Conservation (phyloP, 2,329 filamentous ascomycete species). For the Hymenoscyphus fraxineus region DNA sequence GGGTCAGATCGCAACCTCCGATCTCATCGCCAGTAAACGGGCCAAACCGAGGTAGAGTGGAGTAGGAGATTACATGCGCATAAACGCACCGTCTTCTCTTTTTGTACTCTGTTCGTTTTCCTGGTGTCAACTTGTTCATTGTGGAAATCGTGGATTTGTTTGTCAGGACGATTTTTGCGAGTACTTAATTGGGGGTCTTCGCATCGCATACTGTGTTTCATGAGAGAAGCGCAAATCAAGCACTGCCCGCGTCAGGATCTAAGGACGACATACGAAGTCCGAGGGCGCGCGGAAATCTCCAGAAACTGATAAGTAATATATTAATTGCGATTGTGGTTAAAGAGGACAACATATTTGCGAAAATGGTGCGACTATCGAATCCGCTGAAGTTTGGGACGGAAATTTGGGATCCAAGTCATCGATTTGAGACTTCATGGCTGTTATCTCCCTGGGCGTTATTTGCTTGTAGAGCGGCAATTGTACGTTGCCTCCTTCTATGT, state of each 20-base stretch:
- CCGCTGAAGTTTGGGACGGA: slow-evolving; percentile 25
- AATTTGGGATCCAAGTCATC: slow-evolving; percentile 45
- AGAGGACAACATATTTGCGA: not conserved
- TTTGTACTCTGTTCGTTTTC: not conserved
- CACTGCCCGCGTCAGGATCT: not conserved
- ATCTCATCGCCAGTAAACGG: not conserved
- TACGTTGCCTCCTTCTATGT: too few species aligned
- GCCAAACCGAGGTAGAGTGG: not conserved
- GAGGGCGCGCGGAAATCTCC: too few species aligned
- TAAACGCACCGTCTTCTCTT: not conserved
- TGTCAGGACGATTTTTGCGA: not conserved
- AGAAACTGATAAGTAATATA: too few species aligned
- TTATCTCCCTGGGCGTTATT: slow-evolving; percentile 63
- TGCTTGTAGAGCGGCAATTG: slow-evolving; percentile 51
- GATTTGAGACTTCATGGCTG: slow-evolving; percentile 79
- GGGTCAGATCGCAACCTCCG: not conserved
- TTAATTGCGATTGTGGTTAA: not conserved
- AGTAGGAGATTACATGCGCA: not conserved
- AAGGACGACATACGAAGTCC: too few species aligned
- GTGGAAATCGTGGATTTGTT: not conserved
- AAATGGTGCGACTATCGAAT: slow-evolving; percentile 5
- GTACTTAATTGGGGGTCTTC: not conserved
- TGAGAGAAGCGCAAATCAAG: not conserved
- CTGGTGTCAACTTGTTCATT: too few species aligned
- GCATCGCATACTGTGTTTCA: not conserved